Conservation (phyloP, 371 early-diverging fungal species). For the Massospora cicadina region DNA sequence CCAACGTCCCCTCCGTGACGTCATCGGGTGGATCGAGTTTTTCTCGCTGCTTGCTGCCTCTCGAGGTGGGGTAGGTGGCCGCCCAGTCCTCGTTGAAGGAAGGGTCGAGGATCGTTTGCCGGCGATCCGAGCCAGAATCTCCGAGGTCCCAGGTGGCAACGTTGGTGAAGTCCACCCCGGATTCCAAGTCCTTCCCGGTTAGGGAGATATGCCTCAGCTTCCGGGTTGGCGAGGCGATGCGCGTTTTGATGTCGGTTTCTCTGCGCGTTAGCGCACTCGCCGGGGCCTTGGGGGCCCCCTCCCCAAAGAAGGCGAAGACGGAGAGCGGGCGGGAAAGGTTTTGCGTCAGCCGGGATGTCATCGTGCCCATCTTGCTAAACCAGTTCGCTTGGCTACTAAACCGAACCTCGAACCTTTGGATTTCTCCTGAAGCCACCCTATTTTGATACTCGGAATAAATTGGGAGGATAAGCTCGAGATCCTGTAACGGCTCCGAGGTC, state of each 20-base stretch:
- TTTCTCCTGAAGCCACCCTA: neutral
- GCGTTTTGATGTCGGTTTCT: neutral
- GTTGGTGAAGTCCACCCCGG: slow-evolving; percentile 5
- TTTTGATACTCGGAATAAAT: neutral
- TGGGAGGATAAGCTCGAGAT: neutral
- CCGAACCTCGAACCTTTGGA: neutral
- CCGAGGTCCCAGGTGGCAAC: slow-evolving; percentile 7
- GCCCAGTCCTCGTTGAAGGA: neutral
- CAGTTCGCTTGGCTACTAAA: neutral
- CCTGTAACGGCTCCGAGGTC: neutral
- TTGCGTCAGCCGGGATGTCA: slow-evolving; percentile 8
- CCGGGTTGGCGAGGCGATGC: neutral
- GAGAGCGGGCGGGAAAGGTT: slow-evolving; percentile 8
- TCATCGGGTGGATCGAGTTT: neutral
- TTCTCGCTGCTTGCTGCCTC: slow-evolving; percentile 1
- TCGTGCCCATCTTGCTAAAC: slow-evolving; percentile 6
- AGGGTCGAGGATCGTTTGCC: neutral
- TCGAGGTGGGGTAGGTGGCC: neutral
- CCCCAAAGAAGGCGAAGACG: slow-evolving; percentile 12
- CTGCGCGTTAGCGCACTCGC: neutral
- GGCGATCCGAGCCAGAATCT: neutral
- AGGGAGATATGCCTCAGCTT: slow-evolving; percentile 7
- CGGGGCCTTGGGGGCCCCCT: slow-evolving; percentile 8
- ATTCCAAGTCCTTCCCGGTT: slow-evolving; percentile 4
- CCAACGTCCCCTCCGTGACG: neutral